Evolutionary conservation across 1,139 yeast species (phyloP), one percentile per base, ranked within the genome.

Genomic region (Yamadazyma dendronema): DNA sequence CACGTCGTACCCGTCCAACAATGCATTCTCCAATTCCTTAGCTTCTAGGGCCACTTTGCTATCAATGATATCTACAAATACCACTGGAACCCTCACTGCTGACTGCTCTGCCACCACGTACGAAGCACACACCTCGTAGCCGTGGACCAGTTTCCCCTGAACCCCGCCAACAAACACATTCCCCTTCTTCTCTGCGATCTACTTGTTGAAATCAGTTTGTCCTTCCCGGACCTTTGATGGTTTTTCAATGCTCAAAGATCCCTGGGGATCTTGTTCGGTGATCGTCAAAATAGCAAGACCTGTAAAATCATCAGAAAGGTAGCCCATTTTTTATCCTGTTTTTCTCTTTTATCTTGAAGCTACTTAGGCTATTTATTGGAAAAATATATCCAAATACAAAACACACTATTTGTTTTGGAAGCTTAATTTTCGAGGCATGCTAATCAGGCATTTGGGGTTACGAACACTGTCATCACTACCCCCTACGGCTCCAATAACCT

Each of bases 121-220:
- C 5, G 14, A 8, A 11, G 31, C 12, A 29, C 9, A 12, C 13
- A 17, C 31, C 12, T 29, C 31, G 12, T 29, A 29, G 5, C 31
- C 24, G 12, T 29, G 23, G 12, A 29, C 31, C 31, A 29, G 31
- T 17, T 29, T 29, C 15, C 31, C 31, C 14, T 27, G 31, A 17
- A 17, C 12, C 10, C 12, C 31, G 4, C 12, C 23, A 4, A 14
- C 12, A 12, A 29, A 29, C 9, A 29, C 23, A 12, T 29, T 12
- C 4, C 12, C 24, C 13, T 6, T 17, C 24, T 29, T 29, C 5
- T 7, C 24, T 29, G 4, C 8, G 14, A 29, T 29, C 15, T 6
- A 5, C 13, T 16, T 10, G 23, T 29, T 29, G 23, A 29, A 29
- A 17, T 29, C 31, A 17, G 15, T 17, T 10, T 6, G 13, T 14